phyloP scores from a whole-genome alignment of 2,329 filamentous ascomycete genomes.

The Curvularia sp. region DNA sequence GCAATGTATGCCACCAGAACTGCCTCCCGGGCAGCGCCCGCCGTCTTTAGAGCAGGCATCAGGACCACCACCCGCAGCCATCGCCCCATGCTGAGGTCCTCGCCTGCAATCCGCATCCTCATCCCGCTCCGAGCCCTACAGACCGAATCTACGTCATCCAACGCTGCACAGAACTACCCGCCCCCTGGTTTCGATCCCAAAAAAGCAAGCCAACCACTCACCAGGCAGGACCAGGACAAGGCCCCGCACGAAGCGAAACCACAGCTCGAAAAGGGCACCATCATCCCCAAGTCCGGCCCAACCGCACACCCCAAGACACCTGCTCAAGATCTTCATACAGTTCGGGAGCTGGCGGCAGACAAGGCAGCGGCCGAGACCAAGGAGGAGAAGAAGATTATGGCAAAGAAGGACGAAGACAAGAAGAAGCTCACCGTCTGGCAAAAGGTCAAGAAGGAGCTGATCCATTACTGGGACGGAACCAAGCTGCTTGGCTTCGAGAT shows the following conservation, averaged over 20 bases:
- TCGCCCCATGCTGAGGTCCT: conserved; percentile 57
- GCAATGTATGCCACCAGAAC: conserved; percentile 57
- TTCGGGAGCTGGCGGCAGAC: conserved; percentile 69
- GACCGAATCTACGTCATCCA: conserved; percentile 64
- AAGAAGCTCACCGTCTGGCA: conserved; percentile 90
- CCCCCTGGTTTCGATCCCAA: conserved; percentile 92
- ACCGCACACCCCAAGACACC: conserved; percentile 57
- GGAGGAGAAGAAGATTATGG: conserved; percentile 63
- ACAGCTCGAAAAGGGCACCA: conserved; percentile 41
- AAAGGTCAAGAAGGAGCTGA: conserved; percentile 91
- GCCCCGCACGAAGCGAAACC: conserved; percentile 34
- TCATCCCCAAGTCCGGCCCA: conserved; percentile 49
- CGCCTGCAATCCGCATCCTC: conserved; percentile 65
- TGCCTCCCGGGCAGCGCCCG: conserved; percentile 56
- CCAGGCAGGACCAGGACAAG: conserved; percentile 60
- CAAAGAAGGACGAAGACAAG: conserved; percentile 69
- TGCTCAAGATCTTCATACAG: conserved; percentile 57
- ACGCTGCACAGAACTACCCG: conserved; percentile 64
- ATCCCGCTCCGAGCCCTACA: conserved; percentile 62
- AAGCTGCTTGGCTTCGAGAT: conserved; percentile 93
- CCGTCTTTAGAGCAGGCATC: conserved; percentile 56
- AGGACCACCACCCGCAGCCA: conserved; percentile 53
- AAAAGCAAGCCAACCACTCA: conserved; percentile 83
- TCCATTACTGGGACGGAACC: conserved; percentile 98
- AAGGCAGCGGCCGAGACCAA: conserved; percentile 61